Base-by-base conservation (phyloP, 768 basidiomycete genomes). In the Agaricus bisporus region DNA sequence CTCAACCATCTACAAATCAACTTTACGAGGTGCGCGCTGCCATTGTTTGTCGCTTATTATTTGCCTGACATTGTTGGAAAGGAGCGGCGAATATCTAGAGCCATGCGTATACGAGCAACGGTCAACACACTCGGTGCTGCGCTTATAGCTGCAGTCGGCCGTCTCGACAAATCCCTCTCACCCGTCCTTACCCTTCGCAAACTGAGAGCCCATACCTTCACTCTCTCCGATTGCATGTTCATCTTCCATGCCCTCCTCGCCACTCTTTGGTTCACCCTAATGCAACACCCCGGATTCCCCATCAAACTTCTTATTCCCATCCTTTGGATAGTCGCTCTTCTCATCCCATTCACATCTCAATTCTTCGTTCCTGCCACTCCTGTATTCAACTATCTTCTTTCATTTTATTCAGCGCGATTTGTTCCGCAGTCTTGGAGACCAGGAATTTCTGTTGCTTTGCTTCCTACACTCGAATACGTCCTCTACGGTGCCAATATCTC, bases 401-500 rank as follows among this genome's bases (percentile, higher is more conserved):
- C 83, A 2, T 98, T 84, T 70, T 98, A 88, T 73, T 81, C 86
- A 4, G 89, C 89, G 18, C 79, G 86, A 14, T 98, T 89, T 71
- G 90, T 98, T 51, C 91, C 94, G 0, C 73, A 77, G 6, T 58
- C 69, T 14, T 83, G 80, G 68, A 79, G 97, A 2, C 97, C 97
- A 0, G 70, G 77, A 22, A 90, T 98, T 25, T 93, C 89, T 52
- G 95, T 99, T 58, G 86, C 91, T 32, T 77, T 98, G 9, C 84
- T 99, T 5, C 95, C 97, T 0, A 95, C 95, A 0, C 81, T 98
- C 49, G 97, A 99, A 65, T 83, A 88, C 17, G 92, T 97, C 26
- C 77, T 98, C 4, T 98, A 97, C 66, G 97, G 97, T 1, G 95
- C 95, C 51, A 98, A 98, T 70, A 93, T 98, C 54, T 95, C 92